Conservation (phyloP, 208 protist species). For the Acanthamoeba healyi region DNA sequence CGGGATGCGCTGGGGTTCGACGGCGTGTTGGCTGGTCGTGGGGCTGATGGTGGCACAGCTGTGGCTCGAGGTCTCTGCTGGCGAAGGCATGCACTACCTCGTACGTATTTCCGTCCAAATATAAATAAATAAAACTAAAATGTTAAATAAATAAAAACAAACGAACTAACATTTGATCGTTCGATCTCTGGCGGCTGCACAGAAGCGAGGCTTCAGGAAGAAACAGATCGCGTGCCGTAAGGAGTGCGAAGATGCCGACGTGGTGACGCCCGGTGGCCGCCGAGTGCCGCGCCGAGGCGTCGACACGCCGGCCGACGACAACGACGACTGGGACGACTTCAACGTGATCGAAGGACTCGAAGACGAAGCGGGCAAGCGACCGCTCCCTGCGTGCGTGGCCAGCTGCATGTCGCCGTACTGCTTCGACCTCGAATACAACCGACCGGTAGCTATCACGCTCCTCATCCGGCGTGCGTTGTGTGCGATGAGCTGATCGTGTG, state of each 20-base stretch:
- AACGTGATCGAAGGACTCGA: neutral
- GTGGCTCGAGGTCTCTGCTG: neutral
- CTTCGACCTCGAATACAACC: conserved; percentile 51
- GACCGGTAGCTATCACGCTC: neutral
- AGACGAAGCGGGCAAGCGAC: neutral
- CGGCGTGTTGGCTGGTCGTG: neutral
- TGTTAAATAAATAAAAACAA: neutral
- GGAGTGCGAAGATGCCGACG: neutral
- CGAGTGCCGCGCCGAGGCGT: neutral
- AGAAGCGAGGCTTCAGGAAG: neutral
- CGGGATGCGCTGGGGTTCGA: too few species aligned
- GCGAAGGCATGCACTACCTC: conserved; percentile 15
- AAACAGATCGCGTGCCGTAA: neutral
- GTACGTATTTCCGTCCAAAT: neutral
- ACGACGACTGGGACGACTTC: neutral
- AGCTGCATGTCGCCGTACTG: conserved; percentile 34
- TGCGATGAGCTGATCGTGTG: neutral
- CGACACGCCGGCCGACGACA: neutral
- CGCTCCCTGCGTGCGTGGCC: neutral
- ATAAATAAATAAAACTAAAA: neutral
- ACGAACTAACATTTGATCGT: too few species aligned
- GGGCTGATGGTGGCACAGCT: neutral
- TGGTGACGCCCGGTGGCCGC: too few species aligned
- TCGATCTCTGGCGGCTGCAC: neutral
- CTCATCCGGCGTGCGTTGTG: neutral